Evolutionary conservation across 1,284 basidiomycete genomes (phyloP).

Genomic region (Ustilago shanxiensis): DNA sequence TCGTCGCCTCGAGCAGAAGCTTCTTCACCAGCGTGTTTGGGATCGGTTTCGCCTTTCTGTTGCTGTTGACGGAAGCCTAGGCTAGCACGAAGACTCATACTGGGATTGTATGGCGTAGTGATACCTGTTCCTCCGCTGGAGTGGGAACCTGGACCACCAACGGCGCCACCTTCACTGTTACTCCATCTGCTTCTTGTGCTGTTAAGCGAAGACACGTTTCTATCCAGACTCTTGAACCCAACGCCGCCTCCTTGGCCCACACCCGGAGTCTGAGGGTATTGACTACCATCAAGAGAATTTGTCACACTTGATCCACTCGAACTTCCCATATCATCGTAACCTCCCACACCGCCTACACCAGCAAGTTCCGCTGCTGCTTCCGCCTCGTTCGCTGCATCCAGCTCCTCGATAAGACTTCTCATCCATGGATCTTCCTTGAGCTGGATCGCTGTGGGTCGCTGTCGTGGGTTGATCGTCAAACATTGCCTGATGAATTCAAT

Average conservation of each 20-base stretch:
- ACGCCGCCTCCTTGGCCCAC: neutral
- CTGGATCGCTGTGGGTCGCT: slow-evolving; percentile 86
- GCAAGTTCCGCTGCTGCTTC: slow-evolving; percentile 52
- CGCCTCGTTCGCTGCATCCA: slow-evolving; percentile 60
- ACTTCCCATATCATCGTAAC: slow-evolving; percentile 23
- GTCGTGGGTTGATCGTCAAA: slow-evolving; percentile 86
- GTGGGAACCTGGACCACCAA: neutral
- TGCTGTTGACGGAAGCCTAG: slow-evolving; percentile 40
- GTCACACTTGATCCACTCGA: slow-evolving; percentile 25
- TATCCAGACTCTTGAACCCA: slow-evolving; percentile 44
- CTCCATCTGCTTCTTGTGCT: slow-evolving; percentile 42
- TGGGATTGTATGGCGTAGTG: slow-evolving; percentile 45
- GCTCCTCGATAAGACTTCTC: slow-evolving; percentile 64
- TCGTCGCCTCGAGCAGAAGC: slow-evolving; percentile 1
- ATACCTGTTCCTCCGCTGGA: slow-evolving; percentile 29
- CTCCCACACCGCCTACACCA: neutral
- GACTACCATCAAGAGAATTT: slow-evolving; percentile 11
- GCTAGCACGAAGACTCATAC: slow-evolving; percentile 40
- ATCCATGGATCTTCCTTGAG: slow-evolving; percentile 93
- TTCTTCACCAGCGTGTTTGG: neutral
- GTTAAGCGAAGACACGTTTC: slow-evolving; percentile 46
- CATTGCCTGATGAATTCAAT: slow-evolving; percentile 95
- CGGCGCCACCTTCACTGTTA: slow-evolving; percentile 11
- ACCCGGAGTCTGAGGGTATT: slow-evolving; percentile 10
- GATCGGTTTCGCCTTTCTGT: neutral